Base-by-base conservation (phyloP, 768 basidiomycete species). In the Peribolospora baueri region DNA sequence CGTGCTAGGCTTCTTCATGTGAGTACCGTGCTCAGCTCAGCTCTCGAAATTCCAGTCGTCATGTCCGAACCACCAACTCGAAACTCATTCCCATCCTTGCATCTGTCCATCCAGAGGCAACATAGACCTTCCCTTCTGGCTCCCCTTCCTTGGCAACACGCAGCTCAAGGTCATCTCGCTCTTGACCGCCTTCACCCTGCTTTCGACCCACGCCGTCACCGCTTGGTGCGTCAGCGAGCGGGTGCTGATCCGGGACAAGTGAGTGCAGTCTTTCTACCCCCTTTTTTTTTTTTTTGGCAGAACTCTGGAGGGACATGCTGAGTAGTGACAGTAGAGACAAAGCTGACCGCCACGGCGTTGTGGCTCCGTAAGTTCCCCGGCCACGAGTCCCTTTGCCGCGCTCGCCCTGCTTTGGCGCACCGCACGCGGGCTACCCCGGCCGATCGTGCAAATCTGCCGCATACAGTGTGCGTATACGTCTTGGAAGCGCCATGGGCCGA, bases 1-100 rank as follows among this genome's bases (percentile, higher is more conserved):
- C 54, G 80, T 91, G 0, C 70, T 78, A 2, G 88, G 87, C 0
- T 91, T 88, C 66, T 91, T 83, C 63, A 72, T 84, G 87, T 88
- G 60, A 61, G 83, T 72, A 8, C 11, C 5, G 36, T 2, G 5
- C 11, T 48, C 46, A 13, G 45, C 46, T n/a, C 39, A 14, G 5
- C 36, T 42, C 2, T 9, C 10, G 10, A 39, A 3, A 43, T n/a
- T 10, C 54, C 5, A 1, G 5, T 56, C 46, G 37, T 37, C 49
- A 25, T n/a, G n/a, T 14, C 41, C 42, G 48, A 48, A 11, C 48
- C 25, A 25, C 7, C 48, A 48, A 48, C 14, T 39, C 25, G 47
- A 54, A 40, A 37, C 36, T 51, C 42, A 52, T 25, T 25, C 25
- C 25, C 25, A 25, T 25, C 25, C 25, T 25, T 25, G 25, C 25